Evolutionary conservation across 2,329 filamentous ascomycete species (phyloP), one percentile per base, ranked within the genome.

Genomic region (Tolypocladium pustulatum): DNA sequence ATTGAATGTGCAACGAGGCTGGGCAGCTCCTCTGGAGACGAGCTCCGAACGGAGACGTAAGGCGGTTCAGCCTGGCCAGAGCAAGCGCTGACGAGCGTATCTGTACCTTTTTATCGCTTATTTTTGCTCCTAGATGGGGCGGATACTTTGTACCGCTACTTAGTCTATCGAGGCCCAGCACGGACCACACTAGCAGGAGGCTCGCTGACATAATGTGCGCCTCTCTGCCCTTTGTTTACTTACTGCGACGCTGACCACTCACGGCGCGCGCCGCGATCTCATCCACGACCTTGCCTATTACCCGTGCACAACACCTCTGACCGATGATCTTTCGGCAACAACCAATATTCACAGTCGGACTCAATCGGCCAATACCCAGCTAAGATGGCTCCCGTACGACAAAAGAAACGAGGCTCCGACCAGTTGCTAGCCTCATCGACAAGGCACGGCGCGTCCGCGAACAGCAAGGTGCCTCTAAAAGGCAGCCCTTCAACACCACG

Each of bases 381-480:
- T 61, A 70, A 53, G 58, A 83, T 82, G 80, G 75, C 76, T 60
- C 77, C 77, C 57, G 71, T 71, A 58, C 75, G 76, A 65, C 71
- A 74, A 20, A 71, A 69, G 57, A 73, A 70, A 60, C 68, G 66
- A 63, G 59, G 57, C 36, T 70, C 70, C 37, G 64, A 67, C n/a
- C 64, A 64, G 51, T 63, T 61, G 13, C 53, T 51, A 22, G 54
- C 57, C 34, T 60, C 63, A 34, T 20, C 54, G 32, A 61, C 49
- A 54, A 54, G 62, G 40, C 55, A 59, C 46, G 62, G 62, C 59
- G 63, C 64, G 58, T 64, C 62, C 40, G 58, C 58, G n/a, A 64
- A 61, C 59, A 67, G 57, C 60, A 63, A 62, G 57, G 60, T 68
- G 32, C 59, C 64, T 54, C 54, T 66, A 58, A 63, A 62, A 30